Conservation (phyloP, 2,329 filamentous ascomycete genomes). For the Microsporum ferrugineum region DNA sequence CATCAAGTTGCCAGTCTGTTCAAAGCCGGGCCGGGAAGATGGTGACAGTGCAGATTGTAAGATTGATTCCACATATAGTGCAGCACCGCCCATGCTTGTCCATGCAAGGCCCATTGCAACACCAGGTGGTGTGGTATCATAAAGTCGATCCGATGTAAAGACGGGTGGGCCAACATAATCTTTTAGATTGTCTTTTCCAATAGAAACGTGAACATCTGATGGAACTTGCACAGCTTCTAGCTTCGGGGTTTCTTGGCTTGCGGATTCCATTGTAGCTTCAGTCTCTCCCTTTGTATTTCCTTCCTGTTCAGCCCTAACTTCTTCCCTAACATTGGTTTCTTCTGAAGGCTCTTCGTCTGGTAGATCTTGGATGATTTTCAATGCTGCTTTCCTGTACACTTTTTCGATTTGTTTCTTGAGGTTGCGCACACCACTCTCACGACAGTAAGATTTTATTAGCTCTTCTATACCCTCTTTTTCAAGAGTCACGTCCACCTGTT, state of each 20-base stretch:
- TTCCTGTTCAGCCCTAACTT: conserved; percentile 67
- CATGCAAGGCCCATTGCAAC: conserved; percentile 97
- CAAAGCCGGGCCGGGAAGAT: conserved; percentile 63
- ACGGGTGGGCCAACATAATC: conserved; percentile 94
- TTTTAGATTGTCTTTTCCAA: conserved; percentile 79
- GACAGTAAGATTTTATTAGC: conserved; percentile 96
- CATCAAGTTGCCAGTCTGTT: conserved; percentile 91
- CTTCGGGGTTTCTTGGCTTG: neutral
- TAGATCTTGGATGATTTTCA: conserved; percentile 75
- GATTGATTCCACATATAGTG: conserved; percentile 95
- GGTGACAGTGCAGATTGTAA: conserved; percentile 69
- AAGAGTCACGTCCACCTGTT: conserved; percentile 80
- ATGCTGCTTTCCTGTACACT: conserved; percentile 89
- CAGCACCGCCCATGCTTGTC: conserved; percentile 93
- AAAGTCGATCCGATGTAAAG: conserved; percentile 89
- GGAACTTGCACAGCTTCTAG: conserved; percentile 62
- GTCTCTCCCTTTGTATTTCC: conserved; percentile 33
- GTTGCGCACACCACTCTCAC: conserved; percentile 92
- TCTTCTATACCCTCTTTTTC: conserved; percentile 83
- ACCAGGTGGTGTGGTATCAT: conserved; percentile 84
- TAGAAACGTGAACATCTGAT: conserved; percentile 72
- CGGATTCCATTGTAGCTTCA: neutral
- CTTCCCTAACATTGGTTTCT: conserved; percentile 67
- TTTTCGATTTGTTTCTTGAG: conserved; percentile 99
- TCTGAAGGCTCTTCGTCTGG: conserved; percentile 13